Evolutionary conservation across 2,329 filamentous ascomycete genomes (phyloP), one percentile per base, ranked within the genome.

Genomic region (Trichoderma polysporum): DNA sequence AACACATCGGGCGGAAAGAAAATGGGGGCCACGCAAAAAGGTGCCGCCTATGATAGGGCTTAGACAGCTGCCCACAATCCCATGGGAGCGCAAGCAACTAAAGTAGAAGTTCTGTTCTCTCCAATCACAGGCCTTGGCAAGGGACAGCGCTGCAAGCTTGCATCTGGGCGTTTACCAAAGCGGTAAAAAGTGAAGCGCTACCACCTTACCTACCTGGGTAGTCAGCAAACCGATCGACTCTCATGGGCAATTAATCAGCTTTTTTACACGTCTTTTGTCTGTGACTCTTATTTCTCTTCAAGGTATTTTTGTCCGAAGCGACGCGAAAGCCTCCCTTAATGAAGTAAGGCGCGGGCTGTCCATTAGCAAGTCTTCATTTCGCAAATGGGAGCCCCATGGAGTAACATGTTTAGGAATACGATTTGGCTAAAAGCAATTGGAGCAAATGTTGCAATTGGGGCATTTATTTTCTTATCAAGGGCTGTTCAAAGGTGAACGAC

Each of bases 1-100:
- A n/a, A n/a, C n/a, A n/a, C n/a, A n/a, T n/a, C n/a, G n/a, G n/a
- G n/a, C n/a, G 56, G 58, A 31, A n/a, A 50, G 33, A 29, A 2
- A 39, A n/a, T 19, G 7, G 15, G 13, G 2, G 2, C 39, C 8
- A 27, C 58, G 58, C 58, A 62, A 50, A 52, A 52, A 52, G 33
- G 17, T 52, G 59, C 47, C 59, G 59, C 12, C 22, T 19, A 33
- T 31, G 31, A 35, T 62, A 62, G 33, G 58, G 59, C 59, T 62
- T 62, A 41, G 59, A 31, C 57, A 22, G 39, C 19, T 33, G 17
- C 33, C 45, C 25, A 19, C 29, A 13, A 19, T n/a, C 9, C 41
- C 25, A 29, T 39, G 37, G 37, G 13, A 17, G 37, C 12, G 37
- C 37, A 10, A 39, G n/a, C n/a, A n/a, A n/a, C n/a, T n/a, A 45